Evolutionary conservation across 192 early-diverging fungal species (phyloP).

Genomic region (Anaeromyces robustus): DNA sequence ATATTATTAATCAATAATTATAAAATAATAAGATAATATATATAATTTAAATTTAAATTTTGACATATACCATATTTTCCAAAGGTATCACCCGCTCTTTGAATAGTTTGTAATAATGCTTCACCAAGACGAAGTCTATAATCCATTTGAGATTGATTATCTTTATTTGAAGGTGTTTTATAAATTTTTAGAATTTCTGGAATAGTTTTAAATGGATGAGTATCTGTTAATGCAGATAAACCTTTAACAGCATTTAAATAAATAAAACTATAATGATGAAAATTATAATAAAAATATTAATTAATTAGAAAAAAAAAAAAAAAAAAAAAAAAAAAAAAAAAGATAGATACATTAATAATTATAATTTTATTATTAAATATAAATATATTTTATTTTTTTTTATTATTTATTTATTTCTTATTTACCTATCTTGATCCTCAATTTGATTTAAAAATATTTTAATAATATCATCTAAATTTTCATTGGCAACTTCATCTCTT

Average conservation of each 20-base stretch:
- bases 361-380: background rate
- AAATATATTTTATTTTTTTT: background rate
- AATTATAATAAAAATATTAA: too few species aligned
- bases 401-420: background rate
- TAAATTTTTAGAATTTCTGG: conserved; percentile 54
- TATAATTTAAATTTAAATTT: too few species aligned
- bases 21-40: too few species aligned
- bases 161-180: conserved; percentile 7
- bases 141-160: conserved; percentile 29
- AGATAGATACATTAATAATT: background rate
- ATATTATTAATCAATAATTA: too few species aligned
- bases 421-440: conserved; percentile 63
- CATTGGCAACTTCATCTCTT: conserved; percentile 36
- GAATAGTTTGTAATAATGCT: conserved; percentile 70
- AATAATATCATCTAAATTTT: conserved; percentile 44
- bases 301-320: background rate
- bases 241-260: conserved; percentile 88
- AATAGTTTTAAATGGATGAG: conserved; percentile 54
- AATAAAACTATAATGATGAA: conserved; percentile 43
- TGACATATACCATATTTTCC: conserved; percentile 38
- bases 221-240: conserved; percentile 64
- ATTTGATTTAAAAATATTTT: conserved; percentile 66
- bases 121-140: conserved; percentile 70
- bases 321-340: conserved; percentile 1
- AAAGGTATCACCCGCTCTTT: conserved; percentile 63